A percentile compares a stretch with the other conserved stretches of the same genome.
Conservation (phyloP, 2,329 filamentous ascomycete species). For the Sarocladium kiliense region DNA sequence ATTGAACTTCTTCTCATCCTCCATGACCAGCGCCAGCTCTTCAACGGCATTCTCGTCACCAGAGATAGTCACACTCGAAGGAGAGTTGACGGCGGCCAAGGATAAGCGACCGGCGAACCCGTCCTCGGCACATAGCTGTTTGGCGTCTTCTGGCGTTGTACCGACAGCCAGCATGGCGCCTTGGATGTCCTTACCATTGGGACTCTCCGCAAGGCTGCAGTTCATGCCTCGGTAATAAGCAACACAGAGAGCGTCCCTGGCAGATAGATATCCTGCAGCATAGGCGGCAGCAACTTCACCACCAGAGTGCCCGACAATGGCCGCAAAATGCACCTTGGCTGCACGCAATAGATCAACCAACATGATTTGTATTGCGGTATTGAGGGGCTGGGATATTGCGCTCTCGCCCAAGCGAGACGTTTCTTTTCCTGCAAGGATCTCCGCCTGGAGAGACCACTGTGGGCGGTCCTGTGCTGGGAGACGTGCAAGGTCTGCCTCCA, state of each 20-base stretch:
- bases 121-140: slow-evolving; percentile 9
- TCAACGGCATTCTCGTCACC: slow-evolving; percentile 11
- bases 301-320: slow-evolving; percentile 34
- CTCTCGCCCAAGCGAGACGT: slow-evolving; percentile 23
- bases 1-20: slow-evolving; percentile 23
- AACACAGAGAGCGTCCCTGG: slow-evolving; percentile 34
- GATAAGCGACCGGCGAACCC: slow-evolving; percentile 16
- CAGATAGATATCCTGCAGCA: slow-evolving; percentile 31
- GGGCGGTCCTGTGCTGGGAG: slow-evolving; percentile 18
- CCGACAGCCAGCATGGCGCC: slow-evolving; percentile 17
- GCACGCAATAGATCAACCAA: slow-evolving; percentile 33
- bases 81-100: slow-evolving; percentile 18
- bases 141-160: slow-evolving; percentile 14
- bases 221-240: slow-evolving; percentile 39
- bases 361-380: slow-evolving; percentile 37
- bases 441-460: slow-evolving; percentile 24
- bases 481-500: slow-evolving; percentile 20
- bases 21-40: slow-evolving; percentile 15
- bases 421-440: slow-evolving; percentile 23
- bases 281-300: slow-evolving; percentile 41
- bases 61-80: slow-evolving; percentile 17
- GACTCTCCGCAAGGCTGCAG: slow-evolving; percentile 24
- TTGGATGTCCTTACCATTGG: slow-evolving; percentile 6
- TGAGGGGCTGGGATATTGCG: slow-evolving; percentile 31
- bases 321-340: slow-evolving; percentile 27